Percentiles rank a stretch among this genome's conserved stretches.
Conservation (phyloP, 495 filamentous ascomycete species). For the Hypoxylon lenormandii region DNA sequence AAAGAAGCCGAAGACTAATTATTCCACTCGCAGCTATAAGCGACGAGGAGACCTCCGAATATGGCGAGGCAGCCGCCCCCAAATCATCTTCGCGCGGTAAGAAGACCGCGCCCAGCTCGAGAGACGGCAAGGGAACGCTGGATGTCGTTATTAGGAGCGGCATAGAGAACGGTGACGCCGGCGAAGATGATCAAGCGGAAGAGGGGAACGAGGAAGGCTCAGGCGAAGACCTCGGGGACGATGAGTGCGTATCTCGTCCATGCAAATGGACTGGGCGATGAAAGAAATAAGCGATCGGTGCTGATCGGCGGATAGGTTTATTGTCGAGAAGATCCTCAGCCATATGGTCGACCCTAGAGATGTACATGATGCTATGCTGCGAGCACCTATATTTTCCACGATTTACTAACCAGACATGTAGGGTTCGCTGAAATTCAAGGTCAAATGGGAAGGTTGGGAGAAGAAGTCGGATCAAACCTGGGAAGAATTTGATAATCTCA, state of each 20-base stretch:
- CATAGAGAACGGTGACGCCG: conserved; percentile 47
- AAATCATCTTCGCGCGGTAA: conserved; percentile 44
- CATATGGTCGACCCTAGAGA: conserved; percentile 63
- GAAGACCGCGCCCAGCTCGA: conserved; percentile 9
- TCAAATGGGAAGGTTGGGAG: conserved; percentile 74
- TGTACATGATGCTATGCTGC: conserved; percentile 49
- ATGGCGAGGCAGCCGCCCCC: conserved; percentile 36
- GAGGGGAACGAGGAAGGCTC: conserved; percentile 52
- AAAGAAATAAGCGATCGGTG: neutral
- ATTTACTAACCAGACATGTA: conserved; percentile 39
- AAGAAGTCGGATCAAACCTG: conserved; percentile 69
- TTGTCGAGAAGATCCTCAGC: conserved; percentile 68
- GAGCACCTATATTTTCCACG: neutral
- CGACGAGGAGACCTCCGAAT: conserved; percentile 57
- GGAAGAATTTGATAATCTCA: conserved; percentile 71
- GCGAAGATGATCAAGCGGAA: conserved; percentile 55
- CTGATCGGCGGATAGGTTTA: conserved; percentile 55
- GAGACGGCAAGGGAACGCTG: conserved; percentile 20
- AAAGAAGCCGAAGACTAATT: conserved; percentile 2
- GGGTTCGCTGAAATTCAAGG: conserved; percentile 61
- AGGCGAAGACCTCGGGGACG: conserved; percentile 53
- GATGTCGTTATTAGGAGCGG: conserved; percentile 32
- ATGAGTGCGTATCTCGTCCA: conserved; percentile 54
- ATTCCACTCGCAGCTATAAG: conserved; percentile 48
- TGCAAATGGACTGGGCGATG: conserved; percentile 1